Evolutionary conservation across 345 rosid species (phyloP), one percentile per base, ranked within the genome.

Genomic region (Ailanthus altissimus): DNA sequence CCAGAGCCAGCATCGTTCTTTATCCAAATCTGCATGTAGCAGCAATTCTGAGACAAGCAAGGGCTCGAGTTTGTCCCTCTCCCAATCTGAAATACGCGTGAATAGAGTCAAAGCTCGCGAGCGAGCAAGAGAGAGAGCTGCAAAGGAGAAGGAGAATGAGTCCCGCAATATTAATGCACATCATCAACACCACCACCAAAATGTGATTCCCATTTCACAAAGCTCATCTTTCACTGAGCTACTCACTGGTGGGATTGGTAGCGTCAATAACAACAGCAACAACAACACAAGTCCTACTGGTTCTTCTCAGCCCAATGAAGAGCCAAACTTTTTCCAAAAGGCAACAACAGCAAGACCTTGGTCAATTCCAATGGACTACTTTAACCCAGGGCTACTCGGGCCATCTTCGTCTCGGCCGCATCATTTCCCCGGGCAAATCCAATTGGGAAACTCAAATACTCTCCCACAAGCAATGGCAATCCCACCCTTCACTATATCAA

Each of bases 21-120:
- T 92, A 81, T 91, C 94, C 53, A 94, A 92, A 87, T 91, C 99
- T 42, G 99, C 93, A 79, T 93, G 96, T 70, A 96, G 99, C 65
- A 92, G 99, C 78, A 93, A 87, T 64, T 96, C 99, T 0, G 99
- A 96, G 84, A 96, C 97, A 9, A 93, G 99, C 78, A 96, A 92
- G 80, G 94, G 95, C 56, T 91, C 97, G 0, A 89, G 96, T 4
- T 71, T 93, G 70, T 93, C 99, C 23, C 87, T 96, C 8, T 88
- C 94, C 0, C 81, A 90, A 81, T 85, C 97, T 4, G 99, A 90
- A 79, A 51, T 88, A 7, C 84, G 86, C 0, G 88, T 60, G 43
- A 88, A 80, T 13, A 89, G 99, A 4, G 92, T 79, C 3, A 91
- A 84, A 84, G 94, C 94, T 21, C 80, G 98, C 0, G 97, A 92